Percentiles rank a stretch among this genome's conserved stretches.
Conservation (phyloP, 192 early-diverging fungal genomes). For the Allomyces javanicus region DNA sequence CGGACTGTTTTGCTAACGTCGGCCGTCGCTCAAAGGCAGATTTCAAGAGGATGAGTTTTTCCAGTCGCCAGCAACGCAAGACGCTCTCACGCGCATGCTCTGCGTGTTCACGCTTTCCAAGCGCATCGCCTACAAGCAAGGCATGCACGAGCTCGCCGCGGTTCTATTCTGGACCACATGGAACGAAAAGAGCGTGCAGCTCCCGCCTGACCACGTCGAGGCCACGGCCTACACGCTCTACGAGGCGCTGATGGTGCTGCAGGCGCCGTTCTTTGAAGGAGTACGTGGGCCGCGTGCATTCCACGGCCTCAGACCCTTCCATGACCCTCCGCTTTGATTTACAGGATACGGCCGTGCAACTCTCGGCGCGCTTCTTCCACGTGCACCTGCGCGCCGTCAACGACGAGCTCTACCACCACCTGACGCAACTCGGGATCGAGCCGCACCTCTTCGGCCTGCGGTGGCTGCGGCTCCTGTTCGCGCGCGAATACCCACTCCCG, state of each 20-base stretch:
- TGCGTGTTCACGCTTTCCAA: not conserved
- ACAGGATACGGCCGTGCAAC: not conserved
- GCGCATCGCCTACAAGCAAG: not conserved
- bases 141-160: not conserved
- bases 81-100: not conserved
- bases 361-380: not conserved
- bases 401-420: not conserved
- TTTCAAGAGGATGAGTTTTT: not conserved
- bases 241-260: too few relatives aligned
- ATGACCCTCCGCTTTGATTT: not conserved
- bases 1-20: too few relatives aligned
- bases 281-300: too few relatives aligned
- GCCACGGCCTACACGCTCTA: too few relatives aligned
- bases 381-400: slow-evolving; percentile 1
- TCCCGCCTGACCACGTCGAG: too few relatives aligned
- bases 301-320: too few relatives aligned
- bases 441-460: not conserved
- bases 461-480: not conserved
- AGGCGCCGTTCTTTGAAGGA: too few relatives aligned
- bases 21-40: too few relatives aligned
- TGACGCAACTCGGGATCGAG: not conserved
- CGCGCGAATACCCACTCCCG: not conserved
- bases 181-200: too few relatives aligned
- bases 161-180: not conserved
- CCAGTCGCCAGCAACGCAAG: not conserved